Conservation (phyloP, 2,329 filamentous ascomycete species). For the Diplodia scrobiculata region DNA sequence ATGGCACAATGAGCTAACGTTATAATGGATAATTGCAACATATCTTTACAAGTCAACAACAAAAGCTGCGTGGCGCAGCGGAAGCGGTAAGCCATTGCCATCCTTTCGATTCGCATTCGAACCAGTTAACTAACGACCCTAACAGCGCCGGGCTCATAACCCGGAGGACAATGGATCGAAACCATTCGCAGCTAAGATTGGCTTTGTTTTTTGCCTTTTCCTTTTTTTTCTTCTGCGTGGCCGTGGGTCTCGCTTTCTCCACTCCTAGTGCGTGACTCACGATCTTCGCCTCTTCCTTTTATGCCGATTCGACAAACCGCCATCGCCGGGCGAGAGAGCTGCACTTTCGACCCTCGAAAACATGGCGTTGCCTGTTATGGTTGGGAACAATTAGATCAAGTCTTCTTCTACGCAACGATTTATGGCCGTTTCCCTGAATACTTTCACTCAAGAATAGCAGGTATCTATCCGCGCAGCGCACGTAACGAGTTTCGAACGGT, state of each 20-base stretch:
- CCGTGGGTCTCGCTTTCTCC: not conserved
- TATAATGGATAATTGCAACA: not conserved
- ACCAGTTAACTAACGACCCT: slow-evolving; percentile 2
- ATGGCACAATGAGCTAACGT: not conserved
- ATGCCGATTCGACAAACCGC: not conserved
- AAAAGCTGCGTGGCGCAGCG: slow-evolving; percentile 40
- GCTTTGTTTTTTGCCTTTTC: slow-evolving; percentile 31
- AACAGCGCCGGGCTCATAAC: slow-evolving; percentile 39
- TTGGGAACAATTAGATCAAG: no score
- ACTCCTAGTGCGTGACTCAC: not conserved
- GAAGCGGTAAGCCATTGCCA: slow-evolving; percentile 33
- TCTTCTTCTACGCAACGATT: not conserved
- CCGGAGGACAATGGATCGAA: slow-evolving; percentile 41
- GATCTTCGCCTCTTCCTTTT: not conserved
- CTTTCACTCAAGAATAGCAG: not conserved
- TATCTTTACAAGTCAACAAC: not conserved
- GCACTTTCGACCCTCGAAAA: not conserved
- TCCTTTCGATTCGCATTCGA: not conserved
- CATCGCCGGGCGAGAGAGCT: not conserved
- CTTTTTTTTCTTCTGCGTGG: slow-evolving; percentile 2
- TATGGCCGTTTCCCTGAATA: not conserved
- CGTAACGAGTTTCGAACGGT: slow-evolving; percentile 2
- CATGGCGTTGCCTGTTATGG: not conserved
- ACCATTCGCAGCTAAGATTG: slow-evolving; percentile 36
- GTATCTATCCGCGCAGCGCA: not conserved